Conservation (phyloP, 345 rosid species). For the Corchorus olitorius region DNA sequence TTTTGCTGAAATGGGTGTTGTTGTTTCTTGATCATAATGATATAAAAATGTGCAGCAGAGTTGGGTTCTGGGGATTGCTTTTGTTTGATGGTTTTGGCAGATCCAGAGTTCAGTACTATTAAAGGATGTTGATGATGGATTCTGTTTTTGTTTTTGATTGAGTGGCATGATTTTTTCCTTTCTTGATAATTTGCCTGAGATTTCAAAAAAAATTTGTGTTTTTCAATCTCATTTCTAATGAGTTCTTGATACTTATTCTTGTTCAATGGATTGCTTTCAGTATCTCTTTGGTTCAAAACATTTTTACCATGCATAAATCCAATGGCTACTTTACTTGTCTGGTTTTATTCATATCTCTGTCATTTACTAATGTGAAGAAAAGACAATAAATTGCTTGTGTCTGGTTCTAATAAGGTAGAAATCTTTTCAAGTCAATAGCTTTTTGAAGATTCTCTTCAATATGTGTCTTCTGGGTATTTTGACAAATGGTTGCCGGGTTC, state of each 20-base stretch:
- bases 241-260: not conserved
- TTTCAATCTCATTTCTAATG: not conserved
- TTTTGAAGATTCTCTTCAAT: not conserved
- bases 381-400: not conserved
- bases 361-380: not conserved
- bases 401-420: not conserved
- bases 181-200: not conserved
- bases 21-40: not conserved
- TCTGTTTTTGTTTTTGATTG: not conserved
- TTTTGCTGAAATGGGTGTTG: slow-evolving; percentile 18
- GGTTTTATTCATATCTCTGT: not conserved
- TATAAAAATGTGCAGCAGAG: slow-evolving; percentile 9
- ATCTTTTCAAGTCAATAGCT: not conserved
- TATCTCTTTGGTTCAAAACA: not conserved
- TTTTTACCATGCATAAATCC: not conserved
- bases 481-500: not conserved
- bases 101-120: slow-evolving; percentile 25
- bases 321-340: not conserved
- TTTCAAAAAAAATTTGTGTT: not conserved
- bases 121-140: not conserved
- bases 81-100: slow-evolving; percentile 30
- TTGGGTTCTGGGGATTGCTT: slow-evolving; percentile 1
- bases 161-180: not conserved
- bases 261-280: not conserved
- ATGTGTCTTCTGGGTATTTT: not conserved